phyloP scores from a whole-genome alignment of 2,329 filamentous ascomycete genomes.

The Pseudopyrenochaeta lycopersici region DNA sequence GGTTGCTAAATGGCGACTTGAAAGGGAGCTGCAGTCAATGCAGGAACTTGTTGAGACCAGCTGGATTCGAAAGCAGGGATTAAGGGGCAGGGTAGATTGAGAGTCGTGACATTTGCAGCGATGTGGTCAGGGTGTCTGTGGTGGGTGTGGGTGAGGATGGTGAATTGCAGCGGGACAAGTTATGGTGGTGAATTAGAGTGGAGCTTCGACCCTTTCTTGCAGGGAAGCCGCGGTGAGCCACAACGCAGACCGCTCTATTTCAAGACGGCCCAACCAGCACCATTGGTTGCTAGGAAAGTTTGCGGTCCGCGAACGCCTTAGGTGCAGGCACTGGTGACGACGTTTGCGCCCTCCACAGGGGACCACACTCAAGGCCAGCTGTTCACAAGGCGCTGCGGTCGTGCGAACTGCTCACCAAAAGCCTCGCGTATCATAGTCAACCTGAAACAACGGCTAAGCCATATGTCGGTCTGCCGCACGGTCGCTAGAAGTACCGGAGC shows the following conservation, averaged over 20 bases:
- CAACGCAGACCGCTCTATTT: constrained; percentile 1
- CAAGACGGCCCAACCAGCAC: not conserved
- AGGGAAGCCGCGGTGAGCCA: constrained; percentile 18
- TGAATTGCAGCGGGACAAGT: constrained; percentile 17
- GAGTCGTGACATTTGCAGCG: constrained; percentile 1
- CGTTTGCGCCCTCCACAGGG: constrained; percentile 6
- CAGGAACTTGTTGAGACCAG: constrained; percentile 9
- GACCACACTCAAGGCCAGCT: constrained; percentile 11
- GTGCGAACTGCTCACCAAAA: constrained; percentile 15
- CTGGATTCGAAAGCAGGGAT: constrained; percentile 5
- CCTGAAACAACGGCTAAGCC: constrained; percentile 30
- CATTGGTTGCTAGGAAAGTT: not conserved
- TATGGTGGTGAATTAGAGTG: constrained; percentile 22
- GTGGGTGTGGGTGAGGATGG: constrained; percentile 8
- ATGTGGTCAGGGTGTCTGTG: constrained; percentile 4
- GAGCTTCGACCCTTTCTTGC: constrained; percentile 13
- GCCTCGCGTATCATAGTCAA: constrained; percentile 17
- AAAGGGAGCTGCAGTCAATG: constrained; percentile 28
- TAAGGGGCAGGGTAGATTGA: not conserved
- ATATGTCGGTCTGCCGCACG: constrained; percentile 9
- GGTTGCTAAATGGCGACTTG: constrained; percentile 10
- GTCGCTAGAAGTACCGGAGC: not conserved
- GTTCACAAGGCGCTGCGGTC: constrained; percentile 9
- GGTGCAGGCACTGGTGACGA: constrained; percentile 1
- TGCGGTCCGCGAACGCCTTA: not conserved